Base-by-base conservation (phyloP, 805 yeast genomes). In the Lipomyces lipofer region DNA sequence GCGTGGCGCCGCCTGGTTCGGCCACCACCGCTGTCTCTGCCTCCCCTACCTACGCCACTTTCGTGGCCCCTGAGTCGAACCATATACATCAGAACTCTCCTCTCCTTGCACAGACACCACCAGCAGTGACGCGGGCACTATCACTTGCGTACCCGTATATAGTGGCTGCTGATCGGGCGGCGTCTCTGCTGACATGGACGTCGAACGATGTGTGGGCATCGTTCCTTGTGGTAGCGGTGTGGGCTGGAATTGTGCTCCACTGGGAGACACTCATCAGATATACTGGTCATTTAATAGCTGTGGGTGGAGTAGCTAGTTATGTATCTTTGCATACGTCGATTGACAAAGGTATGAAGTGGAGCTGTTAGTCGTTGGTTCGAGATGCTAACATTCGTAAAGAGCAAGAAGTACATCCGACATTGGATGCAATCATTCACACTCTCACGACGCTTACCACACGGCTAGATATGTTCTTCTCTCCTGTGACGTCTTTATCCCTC, bases 151-250 rank as follows among this genome's bases (percentile, higher is more conserved):
- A 92, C 68, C 98, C 98, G 1, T 88, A 88, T 67, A 74, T 92
- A 40, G 76, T 87, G 36, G 79, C 86, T 1, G 81, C 84, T 8
- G 89, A 91, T 68, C 82, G 83, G 61, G 59, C 80, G 1, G 74
- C 90, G 51, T 83, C 88, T 40, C 76, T 90, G 36, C 69, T 88
- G 33, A 91, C 98, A 0, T 92, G 99, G 99, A 87, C 97, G 2
- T 83, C 84, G 58, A 91, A 86, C 33, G 94, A 88, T 67, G 75
- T 79, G 30, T 89, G 92, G 88, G 71, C 84, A 52, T 82, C 89
- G 64, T 73, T 86, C 17, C 75, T 89, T 25, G 64, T 85, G 43
- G 78, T 86, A 22, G 73, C 81, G 1, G 63, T 74, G 10, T 84
- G 80, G 68, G 73, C 82, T 1, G 71, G 85, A 3, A 66, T 78